Evolutionary conservation across 1,284 basidiomycete genomes (phyloP), one percentile per base, ranked within the genome.

Genomic region (Agroathelia rolfsii): DNA sequence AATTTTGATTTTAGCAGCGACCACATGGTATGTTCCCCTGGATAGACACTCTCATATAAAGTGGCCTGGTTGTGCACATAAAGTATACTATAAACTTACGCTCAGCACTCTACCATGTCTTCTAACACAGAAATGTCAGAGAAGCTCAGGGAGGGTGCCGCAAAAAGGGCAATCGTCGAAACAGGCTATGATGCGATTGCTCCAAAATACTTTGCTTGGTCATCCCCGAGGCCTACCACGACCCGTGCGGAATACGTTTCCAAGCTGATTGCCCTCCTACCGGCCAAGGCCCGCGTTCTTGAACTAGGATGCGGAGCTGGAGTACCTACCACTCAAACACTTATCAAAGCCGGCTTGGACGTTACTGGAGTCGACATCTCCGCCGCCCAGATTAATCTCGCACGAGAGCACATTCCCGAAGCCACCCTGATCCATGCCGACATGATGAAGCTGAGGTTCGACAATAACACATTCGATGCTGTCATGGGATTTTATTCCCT

Each of bases 321-420:
- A 16, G 45, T 49, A 6, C 47, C 47, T 2, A 32, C 23, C 24
- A 49, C 49, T 3, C 42, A 48, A 25, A 12, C 34, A 2, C 43
- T 51, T 20, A 30, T 43, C 37, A 25, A 37, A 18, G 28, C 41
- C 19, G 39, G 41, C 2, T 26, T 49, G 12, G 34, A 32, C 15
- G 41, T 49, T n/a, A 49, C 47, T 1, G 47, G 47, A 8, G 47
- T 47, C 19, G 49, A 51, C 29, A 49, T 51, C 20, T 49, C 47
- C 22, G 42, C 44, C 10, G 38, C 43, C 2, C 49, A 49, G 29
- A 39, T 51, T 16, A 36, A 37, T 14, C 43, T 49, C 13, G 49
- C 47, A 6, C 37, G 38, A 15, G 27, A 44, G 32, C 44, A 46
- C 24, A 29, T 47, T 4, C 43, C 46, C 1, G 19, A 38, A 18